Percentiles rank a stretch among this genome's conserved stretches.
These are phyloP conservation scores for Suillus weaverae DNA, from an alignment of 768 basidiomycete species.

Conservation along the genomic window DNA sequence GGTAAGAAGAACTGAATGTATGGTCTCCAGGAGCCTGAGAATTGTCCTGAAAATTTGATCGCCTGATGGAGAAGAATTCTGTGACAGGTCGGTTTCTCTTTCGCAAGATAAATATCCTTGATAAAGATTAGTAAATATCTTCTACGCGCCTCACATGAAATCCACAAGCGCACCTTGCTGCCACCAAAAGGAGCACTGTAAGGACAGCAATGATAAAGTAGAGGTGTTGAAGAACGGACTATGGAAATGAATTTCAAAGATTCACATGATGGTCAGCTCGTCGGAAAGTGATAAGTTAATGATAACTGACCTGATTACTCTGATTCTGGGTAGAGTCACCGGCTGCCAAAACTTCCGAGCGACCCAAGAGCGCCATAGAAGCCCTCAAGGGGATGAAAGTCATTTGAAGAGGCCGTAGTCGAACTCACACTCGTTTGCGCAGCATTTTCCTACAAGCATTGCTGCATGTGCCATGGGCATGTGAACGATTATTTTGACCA, in stretches of 20 bases:
- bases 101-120: slow-evolving; percentile 26
- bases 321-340: neutral
- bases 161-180: slow-evolving; percentile 19
- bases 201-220: slow-evolving; percentile 24
- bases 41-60: slow-evolving; percentile 3
- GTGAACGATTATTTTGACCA: slow-evolving; percentile 3
- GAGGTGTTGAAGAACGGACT: slow-evolving; percentile 23
- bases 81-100: slow-evolving; percentile 17
- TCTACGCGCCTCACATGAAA: neutral
- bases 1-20: slow-evolving; percentile 14
- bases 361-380: neutral
- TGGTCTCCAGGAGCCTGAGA: slow-evolving; percentile 4
- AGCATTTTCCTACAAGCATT: slow-evolving; percentile 2
- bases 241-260: neutral
- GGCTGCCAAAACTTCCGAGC: slow-evolving; percentile 6
- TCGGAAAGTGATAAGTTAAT: neutral
- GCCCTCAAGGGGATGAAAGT: slow-evolving; percentile 1
- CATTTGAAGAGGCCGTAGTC: slow-evolving; percentile 9
- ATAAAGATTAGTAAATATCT: neutral
- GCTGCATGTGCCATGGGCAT: neutral
- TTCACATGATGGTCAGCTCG: neutral
- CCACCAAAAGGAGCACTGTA: slow-evolving; percentile 17
- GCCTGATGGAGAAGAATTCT: slow-evolving; percentile 22
- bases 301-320: slow-evolving; percentile 18
- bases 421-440: slow-evolving; percentile 8